Base-by-base conservation (phyloP, 805 yeast species). In the Pichia kluyveri region DNA sequence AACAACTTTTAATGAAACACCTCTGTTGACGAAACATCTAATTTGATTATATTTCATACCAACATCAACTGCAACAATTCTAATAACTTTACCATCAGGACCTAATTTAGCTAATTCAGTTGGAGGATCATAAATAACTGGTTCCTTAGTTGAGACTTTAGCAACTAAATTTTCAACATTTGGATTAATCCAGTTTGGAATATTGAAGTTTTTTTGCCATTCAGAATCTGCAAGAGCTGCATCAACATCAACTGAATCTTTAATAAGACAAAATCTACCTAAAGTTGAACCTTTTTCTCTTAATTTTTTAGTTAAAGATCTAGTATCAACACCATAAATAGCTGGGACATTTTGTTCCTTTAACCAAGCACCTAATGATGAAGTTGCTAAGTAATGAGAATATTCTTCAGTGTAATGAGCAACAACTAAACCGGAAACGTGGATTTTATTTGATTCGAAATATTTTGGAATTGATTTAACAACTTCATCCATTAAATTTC, bases 1-100 rank as follows among this genome's bases (percentile, higher is more conserved):
- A 43, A 93, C 97, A 48, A 93, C 97, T 63, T 81, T 79, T 57
- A 93, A 75, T 70, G 95, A 97, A 45, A 93, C 96, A 66, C 99
- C 99, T 62, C 99, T 83, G 65, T 81, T 80, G 50, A 93, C 88
- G 56, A 93, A 91, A 69, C 99, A 93, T 69, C 99, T 84, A 62
- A 93, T 87, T 73, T 93, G 99, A 71, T 93, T 93, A 73, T 75
- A 91, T 71, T 93, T 93, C 87, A 93, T 86, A 77, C 99, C 99
- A 49, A 90, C 96, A 69, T 93, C 99, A 54, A 93, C 74, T 23
- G 96, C 96, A 38, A 93, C 68, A 54, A 93, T 85, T 67, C 93
- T 82, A 55, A 91, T 68, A 41, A 81, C 72, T 61, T 84, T 81
- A 45, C 96, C 96, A 63, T 83, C 73, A 57, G 82, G 76, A 56